Base-by-base conservation (phyloP, 768 basidiomycete genomes). In the Clitopilus passeckerianus region DNA sequence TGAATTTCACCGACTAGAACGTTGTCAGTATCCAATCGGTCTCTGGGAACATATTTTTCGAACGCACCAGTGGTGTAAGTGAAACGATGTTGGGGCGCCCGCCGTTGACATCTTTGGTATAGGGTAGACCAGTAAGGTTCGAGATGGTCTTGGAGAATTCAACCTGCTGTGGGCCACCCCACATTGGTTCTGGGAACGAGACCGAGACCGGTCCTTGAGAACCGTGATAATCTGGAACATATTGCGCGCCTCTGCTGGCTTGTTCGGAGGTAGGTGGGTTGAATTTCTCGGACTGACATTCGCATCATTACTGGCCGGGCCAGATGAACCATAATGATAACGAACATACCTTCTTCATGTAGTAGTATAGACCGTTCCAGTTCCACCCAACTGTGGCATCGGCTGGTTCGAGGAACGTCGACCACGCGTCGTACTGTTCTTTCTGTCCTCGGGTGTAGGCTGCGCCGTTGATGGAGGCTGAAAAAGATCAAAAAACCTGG, bases 51-150 rank as follows among this genome's bases (percentile, higher is more conserved):
- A 30, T 4, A 7, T 4, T 4, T 30, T 7, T 30, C 7, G 7
- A 55, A 50, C 46, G n/a, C 56, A 81, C 82, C 18, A 80, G 66
- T 2, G 84, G 84, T 8, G 81, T 82, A 61, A 82, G 77, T 0
- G 82, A 79, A 3, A 85, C 84, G 59, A 79, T 78, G 61, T 84
- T 83, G 5, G 82, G 78, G 12, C 73, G 74, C 0, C 84, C 83
- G 24, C 84, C 83, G 64, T 84, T 85, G 37, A 82, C 64, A 66
- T 86, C 84, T 34, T 72, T 70, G 65, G 59, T 77, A 57, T 75
- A 79, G 6, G 63, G 72, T 59, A 84, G 80, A 0, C 80, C 81
- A 5, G 80, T 82, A 9, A 82, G 63, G 41, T 72, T 72, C 22
- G 74, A 71, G 57, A 83, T 76, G 1, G 82, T 79, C 55, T 75